Base-by-base conservation (phyloP, 1,284 basidiomycete species). In the Cutaneotrichosporon cavernicola region DNA sequence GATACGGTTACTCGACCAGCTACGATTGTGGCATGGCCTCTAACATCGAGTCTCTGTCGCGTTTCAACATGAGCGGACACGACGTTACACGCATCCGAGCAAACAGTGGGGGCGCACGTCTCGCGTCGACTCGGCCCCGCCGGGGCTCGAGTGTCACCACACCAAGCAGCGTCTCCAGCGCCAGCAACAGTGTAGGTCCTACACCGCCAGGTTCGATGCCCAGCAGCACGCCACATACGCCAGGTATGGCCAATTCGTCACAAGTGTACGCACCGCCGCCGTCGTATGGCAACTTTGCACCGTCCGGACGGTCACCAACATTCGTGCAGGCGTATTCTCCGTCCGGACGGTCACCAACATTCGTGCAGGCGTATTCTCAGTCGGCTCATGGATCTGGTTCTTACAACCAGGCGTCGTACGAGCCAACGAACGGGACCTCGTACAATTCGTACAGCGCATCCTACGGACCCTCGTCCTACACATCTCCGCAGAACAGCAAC, bases 61-160 rank as follows among this genome's bases (percentile, higher is more conserved):
- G 51, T 13, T 53, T 18, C 51, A 53, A 53, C 51, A 53, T 53
- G 51, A 31, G 26, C 30, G 51, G 51, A 18, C 51, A 53, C 9
- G 51, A 53, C 31, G 18, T 53, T 13, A 53, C 51, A 18, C 51
- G 51, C 51, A 16, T 31, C 51, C 51, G 51, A 30, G 31, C 51
- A 16, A 53, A 46, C 43, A 46, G 43, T 5, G 43, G 43, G 18
- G 43, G 43, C 2, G 1, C 43, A 18, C 43, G 43, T 16, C 40
- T 43, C 14, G 14, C 40, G 5, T 18, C 40, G 14, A 5, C 40
- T 7, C 43, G 43, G 7, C 43, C 43, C 7, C 43, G 43, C 9
- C 43, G 43, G 43, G 7, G 43, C 43, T 46, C 43, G 7, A 46
- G 43, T 18, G 18, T 2, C 9, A n/a, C 16, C 5, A 46, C 43